A percentile compares a stretch with the other conserved stretches of the same genome.
Evolutionary conservation across 345 rosid genomes (phyloP).

Genomic region (Eucalyptus cloeziana): DNA sequence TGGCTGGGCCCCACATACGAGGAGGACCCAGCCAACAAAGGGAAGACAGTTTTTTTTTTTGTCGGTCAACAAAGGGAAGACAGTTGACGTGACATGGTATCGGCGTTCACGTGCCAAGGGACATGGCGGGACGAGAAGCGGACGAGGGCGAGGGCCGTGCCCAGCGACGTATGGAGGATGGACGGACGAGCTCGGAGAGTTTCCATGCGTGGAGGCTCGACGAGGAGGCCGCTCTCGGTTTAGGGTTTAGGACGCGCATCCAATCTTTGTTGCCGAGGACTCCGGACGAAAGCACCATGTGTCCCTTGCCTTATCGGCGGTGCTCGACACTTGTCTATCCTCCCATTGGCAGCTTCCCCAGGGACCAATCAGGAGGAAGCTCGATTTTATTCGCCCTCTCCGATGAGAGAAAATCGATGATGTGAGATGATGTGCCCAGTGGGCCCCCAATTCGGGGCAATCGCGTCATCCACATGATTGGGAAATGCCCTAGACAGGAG

Average conservation of each 20-base stretch:
- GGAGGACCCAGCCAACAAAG: background rate
- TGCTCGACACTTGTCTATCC: background rate
- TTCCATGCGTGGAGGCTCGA: conserved; percentile 60
- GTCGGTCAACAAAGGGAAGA: too few species aligned
- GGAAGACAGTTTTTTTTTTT: too few species aligned
- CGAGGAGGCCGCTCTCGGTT: conserved; percentile 49
- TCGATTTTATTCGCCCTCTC: background rate
- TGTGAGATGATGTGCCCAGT: too few species aligned
- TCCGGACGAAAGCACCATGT: background rate
- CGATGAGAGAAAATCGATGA: too few species aligned
- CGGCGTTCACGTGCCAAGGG: too few species aligned
- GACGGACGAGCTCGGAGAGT: conserved; percentile 31
- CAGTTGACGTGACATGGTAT: conserved; percentile 1
- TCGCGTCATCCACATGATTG: background rate
- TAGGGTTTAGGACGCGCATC: conserved; percentile 16
- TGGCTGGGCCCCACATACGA: too few species aligned
- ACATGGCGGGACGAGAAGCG: background rate
- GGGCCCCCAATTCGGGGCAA: background rate
- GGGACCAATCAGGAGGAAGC: background rate
- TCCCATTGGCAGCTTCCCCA: background rate
- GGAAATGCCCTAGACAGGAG: background rate
- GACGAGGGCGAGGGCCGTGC: conserved; percentile 18
- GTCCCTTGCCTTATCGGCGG: background rate
- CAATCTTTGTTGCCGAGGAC: too few species aligned
- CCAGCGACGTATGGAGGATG: conserved; percentile 68